phyloP scores from a whole-genome alignment of 163 green algal genomes.

The Coccomyxa subellipsoidea region DNA sequence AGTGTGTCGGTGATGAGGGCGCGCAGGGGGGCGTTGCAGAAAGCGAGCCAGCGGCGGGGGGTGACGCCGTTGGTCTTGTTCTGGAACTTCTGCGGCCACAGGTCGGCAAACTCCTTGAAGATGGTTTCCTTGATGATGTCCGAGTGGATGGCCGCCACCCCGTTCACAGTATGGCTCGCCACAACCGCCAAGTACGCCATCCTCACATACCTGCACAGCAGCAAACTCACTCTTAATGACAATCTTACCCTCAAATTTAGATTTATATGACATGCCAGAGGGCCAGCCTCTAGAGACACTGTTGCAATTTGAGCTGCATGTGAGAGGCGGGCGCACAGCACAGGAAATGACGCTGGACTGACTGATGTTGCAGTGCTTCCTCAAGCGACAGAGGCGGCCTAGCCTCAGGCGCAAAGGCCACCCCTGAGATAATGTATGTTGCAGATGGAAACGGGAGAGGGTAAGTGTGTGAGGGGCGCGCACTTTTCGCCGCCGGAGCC shows the following conservation, averaged over 20 bases:
- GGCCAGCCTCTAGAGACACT: too few relatives aligned
- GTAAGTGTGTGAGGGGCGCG: conserved; percentile 17
- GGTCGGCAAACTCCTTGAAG: conserved; percentile 90
- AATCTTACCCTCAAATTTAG: too few relatives aligned
- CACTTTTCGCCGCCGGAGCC: conserved; percentile 69
- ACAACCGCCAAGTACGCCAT: conserved; percentile 97
- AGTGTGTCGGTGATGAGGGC: conserved; percentile 84
- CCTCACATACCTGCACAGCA: conserved; percentile 42
- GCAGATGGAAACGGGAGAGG: neutral
- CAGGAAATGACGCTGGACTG: too few relatives aligned
- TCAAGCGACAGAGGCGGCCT: too few relatives aligned
- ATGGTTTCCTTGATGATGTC: conserved; percentile 93
- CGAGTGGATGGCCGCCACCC: conserved; percentile 94
- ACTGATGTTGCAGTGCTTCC: too few relatives aligned
- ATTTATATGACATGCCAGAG: too few relatives aligned
- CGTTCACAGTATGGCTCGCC: conserved; percentile 84
- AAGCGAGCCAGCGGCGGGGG: conserved; percentile 95
- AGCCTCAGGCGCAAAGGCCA: too few relatives aligned
- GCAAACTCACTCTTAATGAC: too few relatives aligned
- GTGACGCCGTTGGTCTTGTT: conserved; percentile 99
- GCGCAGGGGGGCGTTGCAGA: conserved; percentile 93
- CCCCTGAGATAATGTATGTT: neutral
- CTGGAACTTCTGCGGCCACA: conserved; percentile 84
- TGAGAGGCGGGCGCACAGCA: too few relatives aligned
- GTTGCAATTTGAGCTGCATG: too few relatives aligned